These are phyloP conservation scores for Prosopis cineraria DNA, from an alignment of 306 rosid genomes.

Conservation along the genomic window DNA sequence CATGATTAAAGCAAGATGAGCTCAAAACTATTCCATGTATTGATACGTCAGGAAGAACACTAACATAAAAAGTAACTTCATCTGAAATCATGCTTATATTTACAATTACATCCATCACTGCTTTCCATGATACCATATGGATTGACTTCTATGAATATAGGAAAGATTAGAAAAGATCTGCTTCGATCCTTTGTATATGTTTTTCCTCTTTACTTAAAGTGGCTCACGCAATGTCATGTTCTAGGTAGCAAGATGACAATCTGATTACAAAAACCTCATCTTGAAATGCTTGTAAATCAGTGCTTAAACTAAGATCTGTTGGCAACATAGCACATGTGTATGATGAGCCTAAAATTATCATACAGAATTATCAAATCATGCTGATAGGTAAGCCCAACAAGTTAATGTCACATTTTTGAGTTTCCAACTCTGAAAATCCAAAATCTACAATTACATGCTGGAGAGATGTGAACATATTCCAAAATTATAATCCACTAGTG, in stretches of 20 bases:
- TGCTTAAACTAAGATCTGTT: neutral
- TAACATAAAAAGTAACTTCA: neutral
- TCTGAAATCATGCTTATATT: too few species aligned
- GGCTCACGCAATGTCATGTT: neutral
- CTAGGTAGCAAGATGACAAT: neutral
- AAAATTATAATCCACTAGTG: slow-evolving; percentile 7
- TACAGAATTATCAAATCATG: neutral
- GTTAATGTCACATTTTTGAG: neutral
- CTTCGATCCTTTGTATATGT: neutral
- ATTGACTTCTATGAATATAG: neutral
- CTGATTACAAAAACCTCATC: neutral
- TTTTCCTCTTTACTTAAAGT: neutral
- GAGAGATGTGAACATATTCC: neutral
- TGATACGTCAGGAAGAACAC: neutral
- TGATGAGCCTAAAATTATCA: neutral
- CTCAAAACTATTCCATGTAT: neutral
- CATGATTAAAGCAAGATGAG: neutral
- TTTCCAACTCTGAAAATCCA: slow-evolving; percentile 10
- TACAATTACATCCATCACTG: neutral
- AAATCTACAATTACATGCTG: neutral
- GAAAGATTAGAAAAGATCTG: neutral
- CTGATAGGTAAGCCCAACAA: neutral
- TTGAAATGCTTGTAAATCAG: neutral
- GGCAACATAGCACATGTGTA: neutral
- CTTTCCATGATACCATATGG: neutral